Evolutionary conservation across 2,329 filamentous ascomycete genomes (phyloP).

Genomic region (Colletotrichum kahawae): DNA sequence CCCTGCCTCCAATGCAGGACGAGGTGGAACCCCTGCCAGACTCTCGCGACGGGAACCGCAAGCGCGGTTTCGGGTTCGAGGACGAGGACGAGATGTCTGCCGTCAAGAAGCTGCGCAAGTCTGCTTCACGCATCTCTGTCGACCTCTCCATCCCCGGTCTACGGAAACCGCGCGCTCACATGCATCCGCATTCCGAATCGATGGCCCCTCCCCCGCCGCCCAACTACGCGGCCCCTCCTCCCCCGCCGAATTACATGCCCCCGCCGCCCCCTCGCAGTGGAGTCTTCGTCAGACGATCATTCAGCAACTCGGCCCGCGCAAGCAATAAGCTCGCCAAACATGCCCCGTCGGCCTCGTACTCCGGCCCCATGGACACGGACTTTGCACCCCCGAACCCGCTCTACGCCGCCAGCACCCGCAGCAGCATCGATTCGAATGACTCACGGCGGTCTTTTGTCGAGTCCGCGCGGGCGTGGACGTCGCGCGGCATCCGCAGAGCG

Average conservation of each 20-base stretch:
- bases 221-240: conserved; percentile 9
- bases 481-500: conserved; percentile 11
- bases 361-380: conserved; percentile 4
- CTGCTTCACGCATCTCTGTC: conserved; percentile 46
- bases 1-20: conserved; percentile 17
- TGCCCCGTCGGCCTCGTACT: conserved; percentile 3
- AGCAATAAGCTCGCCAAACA: conserved; percentile 32
- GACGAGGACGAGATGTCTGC: conserved; percentile 35
- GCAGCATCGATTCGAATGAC: conserved; percentile 22
- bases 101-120: conserved; percentile 59
- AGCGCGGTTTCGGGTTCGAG: conserved; percentile 43
- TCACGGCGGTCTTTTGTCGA: conserved; percentile 13
- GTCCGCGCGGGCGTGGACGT: conserved; percentile 8
- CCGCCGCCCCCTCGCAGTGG: neutral
- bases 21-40: conserved; percentile 14
- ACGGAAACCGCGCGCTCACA: conserved; percentile 30
- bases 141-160: conserved; percentile 40
- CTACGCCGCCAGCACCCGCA: conserved; percentile 12
- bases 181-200: conserved; percentile 26
- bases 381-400: neutral
- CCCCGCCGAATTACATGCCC: neutral
- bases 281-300: conserved; percentile 9
- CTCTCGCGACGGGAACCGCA: conserved; percentile 56
- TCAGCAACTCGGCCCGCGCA: conserved; percentile 20
- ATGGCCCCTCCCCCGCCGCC: conserved; percentile 27